A percentile compares a stretch with the other conserved stretches of the same genome.
These are phyloP conservation scores for Pseudopediastrum boryanum DNA, from an alignment of 139 green algal species.

Conservation along the genomic window DNA sequence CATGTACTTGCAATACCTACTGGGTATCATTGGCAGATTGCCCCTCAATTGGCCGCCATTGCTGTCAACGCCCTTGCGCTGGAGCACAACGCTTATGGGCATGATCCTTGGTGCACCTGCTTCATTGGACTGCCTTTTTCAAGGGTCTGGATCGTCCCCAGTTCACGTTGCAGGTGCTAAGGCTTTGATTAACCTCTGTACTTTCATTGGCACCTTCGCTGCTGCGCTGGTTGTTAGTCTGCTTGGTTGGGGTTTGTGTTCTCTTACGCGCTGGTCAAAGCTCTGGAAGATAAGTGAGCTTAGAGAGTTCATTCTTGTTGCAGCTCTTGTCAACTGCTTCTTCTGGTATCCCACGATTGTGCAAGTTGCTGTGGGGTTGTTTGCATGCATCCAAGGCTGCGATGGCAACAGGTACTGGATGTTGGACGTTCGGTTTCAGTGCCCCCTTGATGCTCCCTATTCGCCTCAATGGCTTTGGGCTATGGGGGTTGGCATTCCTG, in stretches of 20 bases:
- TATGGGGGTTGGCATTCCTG: not conserved
- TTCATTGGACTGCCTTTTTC: slow-evolving; percentile 1
- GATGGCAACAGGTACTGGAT: not conserved
- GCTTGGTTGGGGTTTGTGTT: not conserved
- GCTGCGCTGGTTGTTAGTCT: not conserved
- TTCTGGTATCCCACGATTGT: not conserved
- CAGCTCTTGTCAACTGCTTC: not conserved
- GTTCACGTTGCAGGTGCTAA: not conserved
- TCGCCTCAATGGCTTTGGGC: not conserved
- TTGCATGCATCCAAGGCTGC: not conserved
- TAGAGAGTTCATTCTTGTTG: not conserved
- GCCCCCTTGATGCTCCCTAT: not conserved
- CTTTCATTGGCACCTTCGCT: not conserved
- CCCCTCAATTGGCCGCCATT: not conserved
- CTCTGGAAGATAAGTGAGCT: not conserved
- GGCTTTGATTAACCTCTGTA: not conserved
- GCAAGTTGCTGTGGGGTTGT: not conserved
- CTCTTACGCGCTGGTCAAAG: no score
- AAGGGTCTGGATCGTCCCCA: not conserved
- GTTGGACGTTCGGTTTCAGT: not conserved
- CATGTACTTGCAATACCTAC: not conserved
- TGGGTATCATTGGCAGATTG: not conserved
- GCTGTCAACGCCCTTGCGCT: not conserved
- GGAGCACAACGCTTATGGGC: not conserved
- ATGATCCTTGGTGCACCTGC: not conserved